Evolutionary conservation across 495 filamentous ascomycete genomes (phyloP).

Genomic region (Hyaloscypha bicolor): DNA sequence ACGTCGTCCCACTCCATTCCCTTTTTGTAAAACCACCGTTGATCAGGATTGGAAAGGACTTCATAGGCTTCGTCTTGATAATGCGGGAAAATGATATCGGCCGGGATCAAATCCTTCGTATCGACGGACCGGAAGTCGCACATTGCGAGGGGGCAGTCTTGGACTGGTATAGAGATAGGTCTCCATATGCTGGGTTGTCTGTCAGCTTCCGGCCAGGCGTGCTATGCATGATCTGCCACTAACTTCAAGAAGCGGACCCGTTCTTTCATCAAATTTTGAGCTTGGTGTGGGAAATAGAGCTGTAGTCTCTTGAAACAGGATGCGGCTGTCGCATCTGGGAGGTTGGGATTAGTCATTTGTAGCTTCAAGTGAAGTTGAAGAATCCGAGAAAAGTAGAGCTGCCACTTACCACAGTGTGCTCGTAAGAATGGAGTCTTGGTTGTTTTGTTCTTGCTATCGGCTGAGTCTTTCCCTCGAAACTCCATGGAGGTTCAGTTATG

Average conservation of each 20-base stretch:
- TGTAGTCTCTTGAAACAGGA: conserved; percentile 11
- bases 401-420: conserved; percentile 12
- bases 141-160: conserved; percentile 11
- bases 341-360: not conserved
- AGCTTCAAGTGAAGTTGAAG: not conserved
- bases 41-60: conserved; percentile 13
- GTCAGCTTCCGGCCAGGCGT: not conserved
- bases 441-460: not conserved
- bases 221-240: not conserved
- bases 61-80: conserved; percentile 15
- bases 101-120: not conserved
- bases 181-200: conserved; percentile 2
- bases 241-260: conserved; percentile 8
- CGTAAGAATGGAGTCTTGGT: conserved; percentile 11
- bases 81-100: conserved; percentile 10
- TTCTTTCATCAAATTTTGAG: conserved; percentile 6
- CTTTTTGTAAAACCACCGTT: conserved; percentile 14
- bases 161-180: not conserved
- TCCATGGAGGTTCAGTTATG: not conserved
- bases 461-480: conserved; percentile 4
- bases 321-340: conserved; percentile 9
- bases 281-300: conserved; percentile 8
- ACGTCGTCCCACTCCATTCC: conserved; percentile 9
- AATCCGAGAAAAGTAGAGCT: not conserved
- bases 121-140: conserved; percentile 4